A percentile compares a stretch with the other conserved stretches of the same genome.
Conservation (phyloP, 2,329 filamentous ascomycete species). For the Purpureocillium lavendulum region DNA sequence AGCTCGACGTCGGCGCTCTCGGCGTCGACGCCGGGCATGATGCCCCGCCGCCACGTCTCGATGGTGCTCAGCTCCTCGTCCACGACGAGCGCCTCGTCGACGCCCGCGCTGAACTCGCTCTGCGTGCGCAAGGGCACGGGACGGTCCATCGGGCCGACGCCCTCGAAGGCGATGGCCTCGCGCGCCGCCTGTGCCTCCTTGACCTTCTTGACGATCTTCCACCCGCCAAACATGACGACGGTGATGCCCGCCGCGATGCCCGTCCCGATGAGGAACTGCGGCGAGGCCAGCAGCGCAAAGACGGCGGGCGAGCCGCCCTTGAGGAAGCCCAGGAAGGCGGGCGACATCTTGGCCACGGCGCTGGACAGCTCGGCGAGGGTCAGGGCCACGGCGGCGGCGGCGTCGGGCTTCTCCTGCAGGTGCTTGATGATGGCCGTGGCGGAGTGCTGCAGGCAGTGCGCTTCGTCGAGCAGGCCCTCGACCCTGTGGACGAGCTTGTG, state of each 20-base stretch:
- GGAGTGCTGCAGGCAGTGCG: constrained; percentile 79
- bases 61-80: constrained; percentile 51
- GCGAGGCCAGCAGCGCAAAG: constrained; percentile 77
- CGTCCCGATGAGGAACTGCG: constrained; percentile 90
- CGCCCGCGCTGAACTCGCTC: constrained; percentile 22
- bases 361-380: constrained; percentile 87
- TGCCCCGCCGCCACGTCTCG: constrained; percentile 51
- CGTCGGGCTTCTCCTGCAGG: constrained; percentile 64
- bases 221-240: constrained; percentile 89
- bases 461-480: constrained; percentile 73
- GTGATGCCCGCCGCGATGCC: constrained; percentile 89
- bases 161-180: constrained; percentile 19
- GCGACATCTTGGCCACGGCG: constrained; percentile 74
- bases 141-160: constrained; percentile 12
- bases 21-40: constrained; percentile 34
- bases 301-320: constrained; percentile 79
- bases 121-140: constrained; percentile 17
- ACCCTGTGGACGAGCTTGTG: constrained; percentile 61
- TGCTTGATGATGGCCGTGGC: constrained; percentile 76
- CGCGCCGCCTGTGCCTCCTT: constrained; percentile 28
- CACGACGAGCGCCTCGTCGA: constrained; percentile 49
- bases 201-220: constrained; percentile 93
- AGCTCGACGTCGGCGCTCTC: constrained; percentile 45
- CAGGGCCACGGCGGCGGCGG: constrained; percentile 86
- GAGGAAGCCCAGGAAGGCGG: constrained; percentile 64